Conservation (phyloP, 371 early-diverging fungal genomes). For the Lichtheimia ornata region DNA sequence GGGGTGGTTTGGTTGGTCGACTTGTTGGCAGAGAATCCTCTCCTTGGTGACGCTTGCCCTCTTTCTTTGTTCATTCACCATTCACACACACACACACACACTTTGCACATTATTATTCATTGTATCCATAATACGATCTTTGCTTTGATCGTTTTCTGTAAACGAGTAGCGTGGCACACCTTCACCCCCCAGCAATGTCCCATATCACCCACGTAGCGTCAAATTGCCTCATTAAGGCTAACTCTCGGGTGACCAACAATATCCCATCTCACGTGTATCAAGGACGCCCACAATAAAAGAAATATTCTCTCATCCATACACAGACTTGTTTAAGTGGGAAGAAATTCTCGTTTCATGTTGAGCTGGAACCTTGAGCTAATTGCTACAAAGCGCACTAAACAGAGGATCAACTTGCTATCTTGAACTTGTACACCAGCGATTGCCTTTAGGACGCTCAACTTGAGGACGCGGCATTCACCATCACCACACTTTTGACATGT, state of each 20-base stretch:
- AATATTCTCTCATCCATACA: conserved; percentile 4
- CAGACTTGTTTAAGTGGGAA: conserved; percentile 6
- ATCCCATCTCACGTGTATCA: not conserved
- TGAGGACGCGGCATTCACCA: conserved; percentile 16
- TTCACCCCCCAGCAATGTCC: too few species aligned
- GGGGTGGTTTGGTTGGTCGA: too few species aligned
- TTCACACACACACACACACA: too few species aligned
- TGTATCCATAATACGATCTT: too few species aligned
- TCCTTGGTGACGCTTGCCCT: too few species aligned
- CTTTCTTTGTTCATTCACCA: too few species aligned
- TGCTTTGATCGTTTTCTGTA: too few species aligned
- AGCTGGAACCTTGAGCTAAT: conserved; percentile 45
- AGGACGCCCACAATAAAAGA: not conserved
- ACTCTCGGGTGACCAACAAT: too few species aligned
- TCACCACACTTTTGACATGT: conserved; percentile 12
- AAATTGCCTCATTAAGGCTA: not conserved
- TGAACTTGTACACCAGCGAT: conserved; percentile 38
- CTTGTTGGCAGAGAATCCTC: too few species aligned
- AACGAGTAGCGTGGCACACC: too few species aligned
- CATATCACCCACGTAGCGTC: not conserved
- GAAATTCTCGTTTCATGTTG: conserved; percentile 48
- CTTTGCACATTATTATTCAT: too few species aligned
- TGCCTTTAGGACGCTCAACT: conserved; percentile 27
- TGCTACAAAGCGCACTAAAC: conserved; percentile 44
- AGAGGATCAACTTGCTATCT: conserved; percentile 27